Base-by-base conservation (phyloP, 1,284 basidiomycete species). In the Marasmius fiardii region DNA sequence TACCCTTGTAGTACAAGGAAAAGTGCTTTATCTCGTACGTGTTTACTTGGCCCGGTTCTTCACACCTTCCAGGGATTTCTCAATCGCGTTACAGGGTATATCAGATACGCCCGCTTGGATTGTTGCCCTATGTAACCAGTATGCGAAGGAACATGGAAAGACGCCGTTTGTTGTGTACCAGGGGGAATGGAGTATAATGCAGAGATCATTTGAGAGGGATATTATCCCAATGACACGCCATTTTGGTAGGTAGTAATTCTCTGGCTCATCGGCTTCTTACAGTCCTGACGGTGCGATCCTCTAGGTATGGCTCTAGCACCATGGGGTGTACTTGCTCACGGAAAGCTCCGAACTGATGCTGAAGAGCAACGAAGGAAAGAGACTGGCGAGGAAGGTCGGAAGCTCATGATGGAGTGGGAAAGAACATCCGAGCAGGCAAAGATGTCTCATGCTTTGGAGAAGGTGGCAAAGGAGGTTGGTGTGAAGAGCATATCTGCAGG, bases 101-200 rank as follows among this genome's bases (percentile, higher is more conserved):
- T 76, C 72, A 0, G 71, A 78, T 52, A 67, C 73, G 0, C 75
- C 75, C 1, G 75, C 76, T 1, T 79, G 76, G 76, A 55, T 77
- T 16, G 76, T 78, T 2, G 55, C 72, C 8, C 67, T 69, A 57
- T 75, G 75, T 2, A 77, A 77, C 59, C 67, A 72, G 50, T 77
- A 75, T 54, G 75, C 76, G 0, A 65, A 71, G 0, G 71, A 74
- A 20, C 69, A 79, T 53, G 77, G 71, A 1, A 65, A 78, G 60
- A 76, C 77, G 2, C 80, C 75, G 7, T 83, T 83, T 63, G 65
- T 68, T 18, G 69, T 82, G 39, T 83, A 82, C 59, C 79, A 82
- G 67, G 80, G 80, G n/a, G 58, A 59, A 11, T 83, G 79, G 78
- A 79, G 74, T 52, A 68, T 81, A 37, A 69, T 78, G 66, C 64